Evolutionary conservation across 495 filamentous ascomycete species (phyloP), one percentile per base, ranked within the genome.

Genomic region (Monascus purpureus): DNA sequence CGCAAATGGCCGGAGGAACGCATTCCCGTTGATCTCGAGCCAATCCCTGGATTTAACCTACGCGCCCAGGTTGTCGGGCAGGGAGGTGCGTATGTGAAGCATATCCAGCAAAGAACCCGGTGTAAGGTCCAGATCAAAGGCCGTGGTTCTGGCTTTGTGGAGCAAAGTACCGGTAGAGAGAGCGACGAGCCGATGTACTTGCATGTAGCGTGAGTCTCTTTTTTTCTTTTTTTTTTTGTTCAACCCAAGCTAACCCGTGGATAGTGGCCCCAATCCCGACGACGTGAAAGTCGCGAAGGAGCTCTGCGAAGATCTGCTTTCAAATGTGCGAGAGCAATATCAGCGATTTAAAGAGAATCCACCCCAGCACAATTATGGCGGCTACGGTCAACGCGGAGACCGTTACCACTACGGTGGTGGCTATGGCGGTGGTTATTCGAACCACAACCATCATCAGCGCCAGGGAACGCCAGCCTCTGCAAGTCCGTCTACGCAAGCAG

Each of bases 1-100:
- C 85, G 87, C 42, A 95, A 95, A 84, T 96, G 90, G 90, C 90
- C 90, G 6, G 88, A 95, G 46, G 86, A 94, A 55, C 80, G 77
- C 36, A 92, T 97, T 37, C 75, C 84, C 6, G 82, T 96, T 38
- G 72, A 77, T 33, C 75, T 97, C 17, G 88, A 96, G 38, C 80
- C 86, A 1, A 73, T 94, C 28, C 82, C 77, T 13, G 90, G 90
- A n/a, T 97, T 97, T 60, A 97, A 97, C 40, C 65, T 96, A 26
- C 75, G 90, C 35, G 90, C 90, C 27, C 83, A 93, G 45, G 86
- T 97, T 27, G 90, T 97, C 31, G 90, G 90, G 13, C 81, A 87
- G 45, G 82, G 83, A 20, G 90, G 90, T 31, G 73, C 79, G 14
- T 93, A 95, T 46, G 90, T 97, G 25, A 97, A 97, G 55, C 83